These are phyloP conservation scores for Microbotryum violaceum DNA, from an alignment of 1,284 basidiomycete species.

Conservation along the genomic window DNA sequence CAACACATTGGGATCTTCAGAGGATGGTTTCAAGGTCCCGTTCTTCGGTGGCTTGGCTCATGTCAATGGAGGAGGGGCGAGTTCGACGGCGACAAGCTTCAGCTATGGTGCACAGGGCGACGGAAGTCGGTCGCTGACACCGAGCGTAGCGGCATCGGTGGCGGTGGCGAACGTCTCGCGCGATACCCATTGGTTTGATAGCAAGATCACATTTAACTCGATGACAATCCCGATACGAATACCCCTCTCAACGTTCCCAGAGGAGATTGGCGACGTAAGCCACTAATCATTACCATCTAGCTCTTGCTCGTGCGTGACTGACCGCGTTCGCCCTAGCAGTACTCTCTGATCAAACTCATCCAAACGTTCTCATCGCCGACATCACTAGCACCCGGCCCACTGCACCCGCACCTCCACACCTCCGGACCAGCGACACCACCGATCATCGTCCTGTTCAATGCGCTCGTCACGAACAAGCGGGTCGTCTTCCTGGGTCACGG, in stretches of 20 bases:
- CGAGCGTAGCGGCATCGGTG: no score
- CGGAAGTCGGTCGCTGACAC: no score
- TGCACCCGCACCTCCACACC: slow-evolving; percentile 85
- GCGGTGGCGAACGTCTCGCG: background rate
- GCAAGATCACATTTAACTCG: slow-evolving; percentile 66
- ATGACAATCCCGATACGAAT: slow-evolving; percentile 63
- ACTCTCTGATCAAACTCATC: slow-evolving; percentile 83
- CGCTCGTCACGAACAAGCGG: slow-evolving; percentile 83
- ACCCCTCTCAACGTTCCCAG: slow-evolving; percentile 73
- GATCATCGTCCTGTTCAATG: slow-evolving; percentile 89
- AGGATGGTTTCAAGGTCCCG: no score
- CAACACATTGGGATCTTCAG: no score
- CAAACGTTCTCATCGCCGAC: slow-evolving; percentile 71
- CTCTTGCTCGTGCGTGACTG: slow-evolving; percentile 12
- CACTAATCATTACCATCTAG: slow-evolving; percentile 3
- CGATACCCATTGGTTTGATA: slow-evolving; percentile 90
- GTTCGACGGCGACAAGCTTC: no score
- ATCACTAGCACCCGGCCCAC: slow-evolving; percentile 56
- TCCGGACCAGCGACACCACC: slow-evolving; percentile 85
- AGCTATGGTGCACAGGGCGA: no score
- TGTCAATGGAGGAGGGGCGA: no score
- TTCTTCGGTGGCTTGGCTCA: no score
- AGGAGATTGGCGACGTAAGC: slow-evolving; percentile 91
- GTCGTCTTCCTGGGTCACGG: slow-evolving; percentile 83
- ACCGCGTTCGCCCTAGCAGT: slow-evolving; percentile 48